Evolutionary conservation across 495 filamentous ascomycete genomes (phyloP).

Genomic region (Podospora tetraspora): DNA sequence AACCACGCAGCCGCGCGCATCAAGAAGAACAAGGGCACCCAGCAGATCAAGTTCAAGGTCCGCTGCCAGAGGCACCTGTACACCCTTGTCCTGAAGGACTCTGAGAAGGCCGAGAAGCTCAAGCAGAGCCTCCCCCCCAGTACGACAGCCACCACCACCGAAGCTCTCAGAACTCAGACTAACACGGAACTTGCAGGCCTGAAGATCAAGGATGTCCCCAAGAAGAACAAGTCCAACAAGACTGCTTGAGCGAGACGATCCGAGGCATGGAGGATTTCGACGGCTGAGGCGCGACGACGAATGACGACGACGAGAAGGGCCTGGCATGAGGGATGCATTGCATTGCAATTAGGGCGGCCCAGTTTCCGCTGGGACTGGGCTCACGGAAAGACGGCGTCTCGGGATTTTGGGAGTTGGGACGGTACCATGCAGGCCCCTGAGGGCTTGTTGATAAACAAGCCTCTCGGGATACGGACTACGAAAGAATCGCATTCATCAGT

Average conservation of each 20-base stretch:
- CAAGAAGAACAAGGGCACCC: constrained; percentile 84
- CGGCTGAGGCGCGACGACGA: background rate
- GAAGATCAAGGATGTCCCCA: constrained; percentile 45
- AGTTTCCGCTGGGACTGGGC: constrained; percentile 8
- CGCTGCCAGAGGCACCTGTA: constrained; percentile 91
- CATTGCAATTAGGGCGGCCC: background rate
- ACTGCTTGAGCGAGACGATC: constrained; percentile 20
- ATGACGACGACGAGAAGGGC: constrained; percentile 5
- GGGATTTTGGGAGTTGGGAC: constrained; percentile 9
- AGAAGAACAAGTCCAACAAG: constrained; percentile 45
- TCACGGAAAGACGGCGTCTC: constrained; percentile 14
- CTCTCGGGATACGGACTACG: constrained; percentile 7
- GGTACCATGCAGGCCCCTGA: constrained; percentile 5
- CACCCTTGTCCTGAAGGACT: constrained; percentile 93
- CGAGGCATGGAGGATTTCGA: constrained; percentile 10
- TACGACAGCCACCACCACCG: constrained; percentile 45
- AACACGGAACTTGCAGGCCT: constrained; percentile 33
- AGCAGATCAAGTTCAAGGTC: constrained; percentile 99
- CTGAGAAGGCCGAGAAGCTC: constrained; percentile 99
- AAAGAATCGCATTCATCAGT: constrained; percentile 26
- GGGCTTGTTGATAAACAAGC: constrained; percentile 14
- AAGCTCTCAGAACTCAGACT: constrained; percentile 4
- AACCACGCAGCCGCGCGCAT: constrained; percentile 74
- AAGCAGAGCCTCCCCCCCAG: constrained; percentile 97
- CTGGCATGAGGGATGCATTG: constrained; percentile 11